Conservation (phyloP, 2,329 filamentous ascomycete species). For the Byssochlamys sp. region DNA sequence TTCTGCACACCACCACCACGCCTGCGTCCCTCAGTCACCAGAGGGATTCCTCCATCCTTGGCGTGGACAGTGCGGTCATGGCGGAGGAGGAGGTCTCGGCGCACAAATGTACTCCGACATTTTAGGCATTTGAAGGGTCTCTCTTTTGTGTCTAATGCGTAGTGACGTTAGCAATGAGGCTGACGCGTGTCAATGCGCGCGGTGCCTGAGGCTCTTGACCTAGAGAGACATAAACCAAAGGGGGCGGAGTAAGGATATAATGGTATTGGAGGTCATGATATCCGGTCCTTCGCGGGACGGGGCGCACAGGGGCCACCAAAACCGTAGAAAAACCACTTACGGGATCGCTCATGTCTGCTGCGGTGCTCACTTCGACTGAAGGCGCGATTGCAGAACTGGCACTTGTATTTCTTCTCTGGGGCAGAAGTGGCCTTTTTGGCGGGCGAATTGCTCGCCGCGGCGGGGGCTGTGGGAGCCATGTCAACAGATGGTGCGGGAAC, state of each 20-base stretch:
- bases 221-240: no score
- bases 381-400: constrained; percentile 93
- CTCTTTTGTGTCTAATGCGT: constrained; percentile 78
- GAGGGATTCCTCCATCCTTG: constrained; percentile 87
- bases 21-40: constrained; percentile 89
- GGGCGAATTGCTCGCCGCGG: constrained; percentile 59
- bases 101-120: constrained; percentile 95
- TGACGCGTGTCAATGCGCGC: background rate
- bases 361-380: constrained; percentile 96
- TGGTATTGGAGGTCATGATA: background rate
- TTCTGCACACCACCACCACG: constrained; percentile 35
- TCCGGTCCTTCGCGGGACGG: background rate
- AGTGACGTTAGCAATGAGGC: constrained; percentile 3
- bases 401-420: constrained; percentile 98
- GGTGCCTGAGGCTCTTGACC: background rate
- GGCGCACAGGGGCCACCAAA: background rate
- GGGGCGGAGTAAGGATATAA: background rate
- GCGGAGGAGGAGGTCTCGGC: constrained; percentile 86
- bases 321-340: constrained; percentile 54
- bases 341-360: constrained; percentile 91
- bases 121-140: constrained; percentile 98
- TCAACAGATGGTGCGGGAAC: constrained; percentile 12
- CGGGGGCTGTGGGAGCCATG: constrained; percentile 43
- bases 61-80: constrained; percentile 98
- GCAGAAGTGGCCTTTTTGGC: constrained; percentile 72